Percentiles rank a stretch among this genome's conserved stretches.
These are phyloP conservation scores for Phaeosphaeriaceae sp. DNA, from an alignment of 2,329 filamentous ascomycete genomes.

Conservation along the genomic window DNA sequence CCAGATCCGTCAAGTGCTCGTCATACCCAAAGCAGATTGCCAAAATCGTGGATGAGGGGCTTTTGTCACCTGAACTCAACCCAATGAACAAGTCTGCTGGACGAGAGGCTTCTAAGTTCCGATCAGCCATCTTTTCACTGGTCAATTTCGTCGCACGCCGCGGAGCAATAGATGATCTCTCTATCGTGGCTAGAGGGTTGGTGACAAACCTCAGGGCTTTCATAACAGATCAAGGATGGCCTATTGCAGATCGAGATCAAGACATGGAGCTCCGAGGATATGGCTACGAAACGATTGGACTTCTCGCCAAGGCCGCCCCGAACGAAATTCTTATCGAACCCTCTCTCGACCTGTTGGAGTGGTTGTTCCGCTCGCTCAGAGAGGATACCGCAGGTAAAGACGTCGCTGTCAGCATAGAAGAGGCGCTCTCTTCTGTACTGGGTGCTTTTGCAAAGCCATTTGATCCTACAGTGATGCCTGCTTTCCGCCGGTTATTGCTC, in stretches of 20 bases:
- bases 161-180: conserved; percentile 67
- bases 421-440: conserved; percentile 81
- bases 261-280: conserved; percentile 74
- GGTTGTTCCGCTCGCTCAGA: conserved; percentile 83
- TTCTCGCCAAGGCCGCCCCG: conserved; percentile 73
- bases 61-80: conserved; percentile 55
- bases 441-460: conserved; percentile 61
- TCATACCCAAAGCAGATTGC: conserved; percentile 72
- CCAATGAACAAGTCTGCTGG: conserved; percentile 57
- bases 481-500: conserved; percentile 45
- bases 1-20: conserved; percentile 78
- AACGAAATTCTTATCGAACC: conserved; percentile 61
- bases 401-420: conserved; percentile 86
- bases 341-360: conserved; percentile 67
- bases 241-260: conserved; percentile 63
- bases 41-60: conserved; percentile 71
- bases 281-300: conserved; percentile 89
- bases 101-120: conserved; percentile 79
- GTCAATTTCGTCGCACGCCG: conserved; percentile 85
- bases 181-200: conserved; percentile 70
- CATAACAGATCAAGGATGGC: conserved; percentile 85
- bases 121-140: conserved; percentile 83
- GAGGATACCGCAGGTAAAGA: conserved; percentile 77
- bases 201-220: conserved; percentile 75
- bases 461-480: conserved; percentile 48